Base-by-base conservation (phyloP, 2,329 filamentous ascomycete species). In the Fusarium sp. region DNA sequence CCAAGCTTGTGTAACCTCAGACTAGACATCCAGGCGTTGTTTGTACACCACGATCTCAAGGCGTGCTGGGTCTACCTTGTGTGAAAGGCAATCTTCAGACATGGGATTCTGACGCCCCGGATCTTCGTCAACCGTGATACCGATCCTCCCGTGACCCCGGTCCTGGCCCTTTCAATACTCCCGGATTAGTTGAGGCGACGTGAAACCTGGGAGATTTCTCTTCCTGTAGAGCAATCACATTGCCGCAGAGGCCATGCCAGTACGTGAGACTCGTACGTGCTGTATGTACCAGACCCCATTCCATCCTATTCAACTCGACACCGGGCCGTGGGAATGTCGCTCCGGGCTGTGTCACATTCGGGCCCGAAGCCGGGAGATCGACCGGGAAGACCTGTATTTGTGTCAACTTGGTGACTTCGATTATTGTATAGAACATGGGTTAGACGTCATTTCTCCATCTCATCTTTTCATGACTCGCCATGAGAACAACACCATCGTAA, bases 181-280 rank as follows among this genome's bases (percentile, higher is more conserved):
- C 41, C 50, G 43, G 53, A 49, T 45, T 17, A 43, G 43, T 25
- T 31, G 48, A 31, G 48, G 31, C 52, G 57, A 19, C 38, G 50
- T 53, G 66, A 68, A 54, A 65, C 57, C 65, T 42, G 32, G 39
- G 52, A 39, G 23, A 41, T 39, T 45, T 57, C 39, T 36, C 49
- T 53, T 41, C 14, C 25, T 21, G 44, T 29, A 33, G 42, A 25
- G 54, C 48, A 32, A 45, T 33, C 19, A 35, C 23, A 14, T 32
- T 32, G 23, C 19, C 47, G 38, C 23, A 17, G 36, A 43, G 14
- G 17, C 44, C 59, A 50, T 42, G 31, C 32, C 37, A 39, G 33
- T 3, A 36, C 32, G 29, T 44, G 42, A 56, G 43, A 59, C 45
- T 49, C 50, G 48, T 49, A 29, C 17, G n/a, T 32, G 35, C 31